phyloP scores from a whole-genome alignment of 148 eudicot genomes.

The Silene latifolia region DNA sequence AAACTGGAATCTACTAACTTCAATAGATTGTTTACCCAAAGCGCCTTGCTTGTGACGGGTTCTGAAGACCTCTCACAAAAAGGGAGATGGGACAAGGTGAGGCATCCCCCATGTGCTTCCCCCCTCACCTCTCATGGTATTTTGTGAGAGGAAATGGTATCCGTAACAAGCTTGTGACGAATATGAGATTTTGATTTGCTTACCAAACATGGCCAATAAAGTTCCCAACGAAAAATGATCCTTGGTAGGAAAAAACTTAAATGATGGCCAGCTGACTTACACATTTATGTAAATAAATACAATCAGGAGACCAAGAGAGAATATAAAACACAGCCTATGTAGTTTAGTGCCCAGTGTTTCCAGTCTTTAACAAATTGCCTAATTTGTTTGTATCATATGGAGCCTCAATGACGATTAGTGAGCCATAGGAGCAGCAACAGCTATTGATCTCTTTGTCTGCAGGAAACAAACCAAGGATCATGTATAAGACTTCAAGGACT shows the following conservation, averaged over 20 bases:
- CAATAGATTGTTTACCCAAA: too few species aligned
- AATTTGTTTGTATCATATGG: not conserved
- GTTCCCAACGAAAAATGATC: not conserved
- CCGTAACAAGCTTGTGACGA: too few species aligned
- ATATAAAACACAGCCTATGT: constrained; percentile 4
- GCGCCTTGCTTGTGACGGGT: too few species aligned
- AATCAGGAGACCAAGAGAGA: constrained; percentile 4
- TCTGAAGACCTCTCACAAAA: too few species aligned
- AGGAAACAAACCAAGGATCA: not conserved
- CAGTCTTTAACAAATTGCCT: not conserved
- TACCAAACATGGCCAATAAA: too few species aligned
- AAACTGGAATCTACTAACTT: too few species aligned
- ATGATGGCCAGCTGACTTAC: constrained; percentile 10
- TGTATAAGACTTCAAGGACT: not conserved
- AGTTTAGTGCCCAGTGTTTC: constrained; percentile 4
- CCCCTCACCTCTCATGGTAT: too few species aligned
- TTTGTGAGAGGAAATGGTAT: too few species aligned
- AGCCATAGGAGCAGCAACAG: constrained; percentile 1
- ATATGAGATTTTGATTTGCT: too few species aligned
- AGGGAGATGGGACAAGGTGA: too few species aligned
- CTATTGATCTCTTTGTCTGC: constrained; percentile 7
- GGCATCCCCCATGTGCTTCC: too few species aligned
- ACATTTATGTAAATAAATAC: not conserved
- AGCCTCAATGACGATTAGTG: not conserved
- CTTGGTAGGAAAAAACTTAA: not conserved